A percentile compares a stretch with the other conserved stretches of the same genome.
Conservation (phyloP, 164 flowering plant species). For the Piper longum region DNA sequence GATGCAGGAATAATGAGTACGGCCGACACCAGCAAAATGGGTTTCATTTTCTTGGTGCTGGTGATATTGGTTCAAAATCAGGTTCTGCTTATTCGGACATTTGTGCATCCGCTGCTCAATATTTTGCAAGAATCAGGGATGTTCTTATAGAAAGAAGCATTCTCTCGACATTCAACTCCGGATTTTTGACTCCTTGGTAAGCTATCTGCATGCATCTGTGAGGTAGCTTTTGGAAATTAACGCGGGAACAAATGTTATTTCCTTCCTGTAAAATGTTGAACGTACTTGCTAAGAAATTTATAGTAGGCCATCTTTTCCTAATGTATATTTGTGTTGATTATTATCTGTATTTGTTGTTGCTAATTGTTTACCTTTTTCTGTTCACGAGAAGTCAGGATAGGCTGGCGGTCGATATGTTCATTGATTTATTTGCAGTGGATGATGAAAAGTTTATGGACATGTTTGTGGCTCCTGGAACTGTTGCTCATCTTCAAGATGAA, state of each 20-base stretch:
- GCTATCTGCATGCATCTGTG: slow-evolving; percentile 6
- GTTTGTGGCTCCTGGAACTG: slow-evolving; percentile 90
- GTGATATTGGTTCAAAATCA: slow-evolving; percentile 38
- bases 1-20: slow-evolving; percentile 28
- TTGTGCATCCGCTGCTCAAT: slow-evolving; percentile 75
- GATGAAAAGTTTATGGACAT: slow-evolving; percentile 96
- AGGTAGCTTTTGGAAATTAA: background rate
- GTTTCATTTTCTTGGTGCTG: slow-evolving; percentile 29
- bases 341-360: background rate
- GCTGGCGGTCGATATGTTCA: slow-evolving; percentile 65
- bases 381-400: slow-evolving; percentile 50
- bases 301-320: no score
- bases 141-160: slow-evolving; percentile 83
- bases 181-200: slow-evolving; percentile 90
- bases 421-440: slow-evolving; percentile 84
- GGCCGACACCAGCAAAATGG: slow-evolving; percentile 27
- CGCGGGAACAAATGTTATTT: background rate
- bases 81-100: slow-evolving; percentile 72
- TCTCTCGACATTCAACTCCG: slow-evolving; percentile 76
- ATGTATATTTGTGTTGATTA: background rate
- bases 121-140: slow-evolving; percentile 90
- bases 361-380: background rate
- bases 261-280: background rate
- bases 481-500: slow-evolving; percentile 63
- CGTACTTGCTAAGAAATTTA: background rate